Percentiles rank a stretch among this genome's conserved stretches.
Conservation (phyloP, 2,329 filamentous ascomycete genomes). For the Colletotrichum sublineola region DNA sequence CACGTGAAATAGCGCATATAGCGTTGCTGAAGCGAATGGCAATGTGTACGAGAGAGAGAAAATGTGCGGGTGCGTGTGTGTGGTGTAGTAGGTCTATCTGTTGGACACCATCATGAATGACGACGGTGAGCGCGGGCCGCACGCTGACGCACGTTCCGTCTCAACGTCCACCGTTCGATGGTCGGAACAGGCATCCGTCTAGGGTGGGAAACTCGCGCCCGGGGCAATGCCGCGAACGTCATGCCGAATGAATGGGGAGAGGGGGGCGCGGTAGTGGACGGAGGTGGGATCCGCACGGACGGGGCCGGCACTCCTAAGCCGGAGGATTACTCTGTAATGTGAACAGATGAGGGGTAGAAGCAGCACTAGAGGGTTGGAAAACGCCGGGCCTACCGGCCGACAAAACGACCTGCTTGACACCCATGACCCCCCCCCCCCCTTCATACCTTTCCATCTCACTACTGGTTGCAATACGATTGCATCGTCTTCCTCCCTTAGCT, state of each 20-base stretch:
- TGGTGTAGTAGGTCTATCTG: neutral
- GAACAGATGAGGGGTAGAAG: neutral
- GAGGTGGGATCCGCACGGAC: constrained; percentile 26
- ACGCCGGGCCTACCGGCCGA: constrained; percentile 18
- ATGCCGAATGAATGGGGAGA: neutral
- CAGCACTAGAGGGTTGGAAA: neutral
- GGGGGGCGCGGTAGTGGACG: no score
- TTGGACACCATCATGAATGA: neutral
- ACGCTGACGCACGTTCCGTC: constrained; percentile 13
- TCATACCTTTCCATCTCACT: constrained; percentile 25
- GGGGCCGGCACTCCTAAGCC: constrained; percentile 28
- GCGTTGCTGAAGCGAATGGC: neutral
- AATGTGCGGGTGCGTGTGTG: no score
- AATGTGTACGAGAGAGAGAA: neutral
- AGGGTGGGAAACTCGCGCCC: neutral
- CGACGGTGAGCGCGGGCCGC: neutral
- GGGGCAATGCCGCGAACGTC: neutral
- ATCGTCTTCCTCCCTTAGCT: constrained; percentile 18
- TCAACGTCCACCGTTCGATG: constrained; percentile 17
- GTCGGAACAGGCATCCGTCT: neutral
- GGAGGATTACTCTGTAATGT: constrained; percentile 14
- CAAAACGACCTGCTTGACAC: constrained; percentile 26
- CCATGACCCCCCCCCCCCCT: neutral
- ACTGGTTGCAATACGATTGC: neutral
- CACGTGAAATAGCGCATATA: neutral